Conservation (phyloP, 2,329 filamentous ascomycete genomes). For the Claviceps citrina region DNA sequence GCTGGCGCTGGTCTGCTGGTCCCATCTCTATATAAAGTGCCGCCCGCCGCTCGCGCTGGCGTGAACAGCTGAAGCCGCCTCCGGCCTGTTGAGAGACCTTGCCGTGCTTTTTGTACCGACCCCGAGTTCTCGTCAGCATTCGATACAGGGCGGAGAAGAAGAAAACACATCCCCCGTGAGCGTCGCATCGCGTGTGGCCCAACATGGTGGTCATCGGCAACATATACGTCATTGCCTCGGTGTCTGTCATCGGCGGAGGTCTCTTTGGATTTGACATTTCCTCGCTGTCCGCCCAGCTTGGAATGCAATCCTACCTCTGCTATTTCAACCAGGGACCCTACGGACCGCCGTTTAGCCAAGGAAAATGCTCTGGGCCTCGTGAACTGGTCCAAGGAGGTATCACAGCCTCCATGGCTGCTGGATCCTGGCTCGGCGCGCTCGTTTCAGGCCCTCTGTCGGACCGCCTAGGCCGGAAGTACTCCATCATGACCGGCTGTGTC, state of each 20-base stretch:
- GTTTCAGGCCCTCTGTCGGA: constrained; percentile 34
- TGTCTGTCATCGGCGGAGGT: constrained; percentile 24
- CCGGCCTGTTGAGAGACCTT: background rate
- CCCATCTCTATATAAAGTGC: background rate
- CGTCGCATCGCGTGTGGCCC: background rate
- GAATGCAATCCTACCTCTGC: constrained; percentile 22
- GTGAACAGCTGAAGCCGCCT: too few relatives aligned
- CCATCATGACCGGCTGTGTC: constrained; percentile 34
- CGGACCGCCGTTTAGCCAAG: constrained; percentile 16
- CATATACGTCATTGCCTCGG: constrained; percentile 21
- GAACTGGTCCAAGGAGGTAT: constrained; percentile 35
- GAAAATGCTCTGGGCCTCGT: constrained; percentile 20
- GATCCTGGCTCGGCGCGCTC: constrained; percentile 34
- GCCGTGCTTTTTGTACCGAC: background rate
- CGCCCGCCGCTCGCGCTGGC: background rate
- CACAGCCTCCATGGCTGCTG: constrained; percentile 34
- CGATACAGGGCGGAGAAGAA: background rate
- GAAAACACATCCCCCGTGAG: too few relatives aligned
- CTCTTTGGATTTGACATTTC: constrained; percentile 55
- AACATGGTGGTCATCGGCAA: constrained; percentile 17
- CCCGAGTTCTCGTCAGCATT: background rate
- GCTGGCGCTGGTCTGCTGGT: background rate
- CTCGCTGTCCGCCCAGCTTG: constrained; percentile 34
- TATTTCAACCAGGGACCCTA: constrained; percentile 23
- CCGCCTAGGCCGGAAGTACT: constrained; percentile 31